Evolutionary conservation across 768 basidiomycete species (phyloP).

Genomic region (Russula sp.): DNA sequence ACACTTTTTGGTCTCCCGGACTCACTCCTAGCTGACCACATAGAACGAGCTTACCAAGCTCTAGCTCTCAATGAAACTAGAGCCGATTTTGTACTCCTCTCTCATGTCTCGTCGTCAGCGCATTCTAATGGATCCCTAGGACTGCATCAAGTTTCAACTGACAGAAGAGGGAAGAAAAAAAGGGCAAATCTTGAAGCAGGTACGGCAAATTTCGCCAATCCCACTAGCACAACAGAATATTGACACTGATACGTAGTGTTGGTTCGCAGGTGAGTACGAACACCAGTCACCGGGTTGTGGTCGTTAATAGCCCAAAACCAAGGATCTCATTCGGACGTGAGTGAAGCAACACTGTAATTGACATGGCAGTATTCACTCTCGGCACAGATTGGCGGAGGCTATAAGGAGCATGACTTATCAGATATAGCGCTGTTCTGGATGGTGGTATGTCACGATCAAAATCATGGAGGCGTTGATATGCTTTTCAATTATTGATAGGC

Average conservation of each 20-base stretch:
- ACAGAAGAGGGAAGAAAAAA: slow-evolving; percentile 43
- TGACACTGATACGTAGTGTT: slow-evolving; percentile 39
- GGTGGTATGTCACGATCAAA: slow-evolving; percentile 37
- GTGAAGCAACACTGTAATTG: slow-evolving; percentile 18
- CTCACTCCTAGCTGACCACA: slow-evolving; percentile 49
- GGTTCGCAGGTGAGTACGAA: slow-evolving; percentile 53
- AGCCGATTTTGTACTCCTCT: slow-evolving; percentile 49
- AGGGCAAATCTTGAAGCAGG: slow-evolving; percentile 58
- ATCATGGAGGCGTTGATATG: neutral
- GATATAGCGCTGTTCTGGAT: slow-evolving; percentile 61
- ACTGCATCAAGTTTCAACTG: slow-evolving; percentile 58
- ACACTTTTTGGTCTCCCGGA: slow-evolving; percentile 63
- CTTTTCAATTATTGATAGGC: slow-evolving; percentile 33
- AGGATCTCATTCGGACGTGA: slow-evolving; percentile 31
- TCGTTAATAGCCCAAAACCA: neutral
- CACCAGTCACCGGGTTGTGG: neutral
- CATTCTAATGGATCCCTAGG: slow-evolving; percentile 29
- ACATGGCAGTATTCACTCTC: slow-evolving; percentile 6
- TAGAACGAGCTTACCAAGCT: slow-evolving; percentile 61
- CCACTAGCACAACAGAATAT: neutral
- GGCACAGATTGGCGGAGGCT: slow-evolving; percentile 62
- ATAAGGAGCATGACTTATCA: slow-evolving; percentile 56
- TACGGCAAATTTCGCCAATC: slow-evolving; percentile 23
- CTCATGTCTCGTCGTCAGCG: neutral
- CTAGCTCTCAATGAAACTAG: slow-evolving; percentile 62